Evolutionary conservation across 2,329 filamentous ascomycete genomes (phyloP), one percentile per base, ranked within the genome.

Genomic region (Podosphaera xanthii): DNA sequence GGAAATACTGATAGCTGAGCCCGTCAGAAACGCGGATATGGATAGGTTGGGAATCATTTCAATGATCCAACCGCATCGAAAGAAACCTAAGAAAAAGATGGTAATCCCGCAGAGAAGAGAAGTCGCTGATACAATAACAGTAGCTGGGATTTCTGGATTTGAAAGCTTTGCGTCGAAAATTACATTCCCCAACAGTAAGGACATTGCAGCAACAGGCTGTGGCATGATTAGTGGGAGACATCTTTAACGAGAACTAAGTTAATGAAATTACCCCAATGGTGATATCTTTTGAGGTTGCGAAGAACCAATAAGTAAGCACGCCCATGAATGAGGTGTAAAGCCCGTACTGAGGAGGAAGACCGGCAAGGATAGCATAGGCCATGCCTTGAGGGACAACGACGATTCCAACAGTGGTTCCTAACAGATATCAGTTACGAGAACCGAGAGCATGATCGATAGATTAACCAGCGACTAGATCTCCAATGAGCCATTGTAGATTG

Each of bases 271-370:
- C 84, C 14, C 91, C 91, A 60, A 97, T 97, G 8, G 91, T 96
- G 68, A 98, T 97, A 71, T 98, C 91, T 70, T 97, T 98, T 12
- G 91, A 96, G 0, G 92, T 98, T 40, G 90, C 92, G 68, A 97
- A 97, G 69, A 96, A 86, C 91, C 91, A 97, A 72, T 98, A 98
- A 62, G 95, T 77, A 62, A 95, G 71, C 14, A 94, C 90, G 57
- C 91, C 92, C 78, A 96, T 92, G 69, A 98, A 97, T 0, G 91
- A 96, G 0, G 91, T 92, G 72, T 94, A 94, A 0, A 97, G 78
- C 58, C 91, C 91, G 67, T 83, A 97, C 68, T 97, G 77, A 4
- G 84, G 79, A 0, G 80, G 77, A n/a, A 97, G 76, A 61, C 83
- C 78, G 52, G 91, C 91, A 34, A 97, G 77, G 62, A 83, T 76